phyloP scores from a whole-genome alignment of 2,329 filamentous ascomycete genomes.

The Geosmithia flava region DNA sequence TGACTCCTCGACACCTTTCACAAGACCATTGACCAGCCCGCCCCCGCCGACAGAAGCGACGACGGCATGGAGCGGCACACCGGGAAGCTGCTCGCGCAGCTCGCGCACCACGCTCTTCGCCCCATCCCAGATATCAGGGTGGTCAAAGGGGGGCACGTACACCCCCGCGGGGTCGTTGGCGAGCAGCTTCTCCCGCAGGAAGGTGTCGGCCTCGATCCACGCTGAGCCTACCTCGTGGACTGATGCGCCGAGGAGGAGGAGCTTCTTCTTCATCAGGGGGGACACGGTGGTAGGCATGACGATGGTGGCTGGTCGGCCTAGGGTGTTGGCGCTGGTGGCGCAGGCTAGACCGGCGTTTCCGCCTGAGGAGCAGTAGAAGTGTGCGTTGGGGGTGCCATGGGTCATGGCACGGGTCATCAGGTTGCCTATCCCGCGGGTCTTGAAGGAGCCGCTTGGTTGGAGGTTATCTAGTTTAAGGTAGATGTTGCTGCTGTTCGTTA shows the following conservation, averaged over 20 bases:
- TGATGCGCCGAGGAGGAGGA: constrained; percentile 53
- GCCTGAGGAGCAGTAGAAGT: constrained; percentile 72
- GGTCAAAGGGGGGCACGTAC: constrained; percentile 60
- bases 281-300: constrained; percentile 58
- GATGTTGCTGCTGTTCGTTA: constrained; percentile 43
- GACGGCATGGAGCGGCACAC: constrained; percentile 49
- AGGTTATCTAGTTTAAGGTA: constrained; percentile 79
- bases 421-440: constrained; percentile 66
- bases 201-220: constrained; percentile 58
- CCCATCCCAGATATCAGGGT: constrained; percentile 55
- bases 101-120: constrained; percentile 46
- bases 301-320: constrained; percentile 58
- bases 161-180: constrained; percentile 37
- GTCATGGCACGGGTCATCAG: constrained; percentile 39
- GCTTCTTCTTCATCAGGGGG: constrained; percentile 57
- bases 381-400: constrained; percentile 21
- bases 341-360: constrained; percentile 80
- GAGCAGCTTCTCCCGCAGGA: constrained; percentile 48
- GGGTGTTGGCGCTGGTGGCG: constrained; percentile 54
- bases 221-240: constrained; percentile 57
- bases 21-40: constrained; percentile 65
- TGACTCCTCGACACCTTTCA: constrained; percentile 49
- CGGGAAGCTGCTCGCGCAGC: constrained; percentile 25
- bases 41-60: constrained; percentile 74
- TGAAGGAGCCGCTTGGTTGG: constrained; percentile 79